Percentiles rank a stretch among this genome's conserved stretches.
phyloP scores from a whole-genome alignment of 2,329 filamentous ascomycete species.

The Xylariaceae sp. region DNA sequence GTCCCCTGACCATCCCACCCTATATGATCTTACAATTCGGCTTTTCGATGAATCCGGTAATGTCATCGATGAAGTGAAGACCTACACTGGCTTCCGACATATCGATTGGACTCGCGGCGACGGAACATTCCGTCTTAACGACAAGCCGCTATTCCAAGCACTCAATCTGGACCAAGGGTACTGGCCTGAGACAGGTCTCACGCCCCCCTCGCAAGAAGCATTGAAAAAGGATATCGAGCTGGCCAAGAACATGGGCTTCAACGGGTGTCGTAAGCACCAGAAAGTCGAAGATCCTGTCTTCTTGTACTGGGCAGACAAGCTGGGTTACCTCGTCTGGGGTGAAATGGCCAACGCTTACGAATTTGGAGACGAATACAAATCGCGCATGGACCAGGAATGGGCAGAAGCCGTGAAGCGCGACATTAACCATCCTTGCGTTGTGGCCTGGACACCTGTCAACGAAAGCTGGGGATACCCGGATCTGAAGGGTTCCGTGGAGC shows the following conservation, averaged over 20 bases:
- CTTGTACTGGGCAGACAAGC: slow-evolving; percentile 56
- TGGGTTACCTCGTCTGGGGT: slow-evolving; percentile 60
- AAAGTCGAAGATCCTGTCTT: slow-evolving; percentile 60
- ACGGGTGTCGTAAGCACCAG: slow-evolving; percentile 61
- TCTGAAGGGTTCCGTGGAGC: slow-evolving; percentile 50
- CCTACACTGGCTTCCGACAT: slow-evolving; percentile 57
- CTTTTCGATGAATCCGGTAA: slow-evolving; percentile 39
- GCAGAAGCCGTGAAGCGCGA: slow-evolving; percentile 57
- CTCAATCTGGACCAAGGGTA: slow-evolving; percentile 60
- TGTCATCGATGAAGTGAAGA: slow-evolving; percentile 52
- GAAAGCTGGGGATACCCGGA: slow-evolving; percentile 60
- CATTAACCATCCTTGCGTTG: slow-evolving; percentile 60
- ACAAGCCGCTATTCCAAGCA: slow-evolving; percentile 55
- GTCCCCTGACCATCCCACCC: slow-evolving; percentile 53
- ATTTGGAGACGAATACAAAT: slow-evolving; percentile 54
- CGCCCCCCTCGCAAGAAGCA: slow-evolving; percentile 44
- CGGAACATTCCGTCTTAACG: slow-evolving; percentile 56
- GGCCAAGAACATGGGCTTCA: slow-evolving; percentile 58
- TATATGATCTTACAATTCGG: slow-evolving; percentile 52
- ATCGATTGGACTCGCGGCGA: slow-evolving; percentile 56
- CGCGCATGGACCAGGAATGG: slow-evolving; percentile 63
- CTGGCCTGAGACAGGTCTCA: slow-evolving; percentile 58
- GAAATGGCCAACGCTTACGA: slow-evolving; percentile 63
- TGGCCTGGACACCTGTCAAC: slow-evolving; percentile 66
- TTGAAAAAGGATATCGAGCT: slow-evolving; percentile 51